Percentiles rank a stretch among this genome's conserved stretches.
Conservation (phyloP, 2,329 filamentous ascomycete species). For the Aspergillus melleus region DNA sequence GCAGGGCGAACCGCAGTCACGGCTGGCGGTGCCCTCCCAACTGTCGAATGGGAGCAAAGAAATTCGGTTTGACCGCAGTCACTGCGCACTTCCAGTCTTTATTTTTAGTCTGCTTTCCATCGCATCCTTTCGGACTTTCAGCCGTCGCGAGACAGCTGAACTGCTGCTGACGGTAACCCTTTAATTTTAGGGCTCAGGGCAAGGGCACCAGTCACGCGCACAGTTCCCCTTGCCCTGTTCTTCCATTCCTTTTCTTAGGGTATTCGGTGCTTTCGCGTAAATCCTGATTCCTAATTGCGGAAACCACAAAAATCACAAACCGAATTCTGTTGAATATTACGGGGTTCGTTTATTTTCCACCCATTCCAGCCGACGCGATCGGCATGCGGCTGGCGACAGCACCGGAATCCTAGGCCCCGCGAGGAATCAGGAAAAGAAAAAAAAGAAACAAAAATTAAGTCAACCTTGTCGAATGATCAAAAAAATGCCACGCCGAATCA, state of each 20-base stretch:
- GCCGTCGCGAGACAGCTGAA: not conserved
- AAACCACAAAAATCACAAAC: too few relatives aligned
- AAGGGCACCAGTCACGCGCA: constrained; percentile 2
- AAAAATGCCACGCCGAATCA: not conserved
- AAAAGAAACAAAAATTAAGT: not conserved
- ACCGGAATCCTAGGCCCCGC: constrained; percentile 1
- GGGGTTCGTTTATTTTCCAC: not conserved
- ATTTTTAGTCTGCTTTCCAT: too few relatives aligned
- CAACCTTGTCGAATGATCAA: not conserved
- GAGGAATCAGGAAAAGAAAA: too few relatives aligned
- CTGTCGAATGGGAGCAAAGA: not conserved
- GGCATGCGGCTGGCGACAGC: constrained; percentile 15
- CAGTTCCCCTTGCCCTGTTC: not conserved
- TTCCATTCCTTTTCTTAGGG: not conserved
- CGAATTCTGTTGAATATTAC: too few relatives aligned
- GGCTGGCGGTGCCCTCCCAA: not conserved
- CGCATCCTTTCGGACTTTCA: not conserved
- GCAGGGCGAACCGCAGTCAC: not conserved
- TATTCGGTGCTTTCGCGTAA: not conserved
- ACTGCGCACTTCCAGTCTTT: too few relatives aligned
- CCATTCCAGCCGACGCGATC: constrained; percentile 13
- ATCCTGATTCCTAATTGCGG: too few relatives aligned
- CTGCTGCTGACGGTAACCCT: not conserved
- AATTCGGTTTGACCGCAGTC: not conserved
- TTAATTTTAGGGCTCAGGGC: constrained; percentile 3